Conservation (phyloP, 208 protist species). For the Leishmania tarentolae region DNA sequence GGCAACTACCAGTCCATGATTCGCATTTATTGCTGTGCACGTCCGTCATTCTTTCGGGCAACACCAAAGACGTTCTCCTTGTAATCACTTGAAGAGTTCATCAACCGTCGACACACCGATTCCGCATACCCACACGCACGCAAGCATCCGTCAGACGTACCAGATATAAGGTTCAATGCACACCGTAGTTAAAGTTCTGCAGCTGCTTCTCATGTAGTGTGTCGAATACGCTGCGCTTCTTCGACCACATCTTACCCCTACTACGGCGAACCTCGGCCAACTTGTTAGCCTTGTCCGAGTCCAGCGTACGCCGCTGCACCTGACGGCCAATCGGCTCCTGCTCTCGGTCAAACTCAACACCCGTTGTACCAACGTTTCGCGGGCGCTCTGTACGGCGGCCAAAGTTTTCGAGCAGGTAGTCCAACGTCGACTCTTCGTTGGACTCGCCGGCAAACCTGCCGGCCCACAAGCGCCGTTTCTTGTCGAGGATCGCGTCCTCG, state of each 20-base stretch:
- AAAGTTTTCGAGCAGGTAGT: slow-evolving; percentile 93
- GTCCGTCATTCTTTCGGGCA: not conserved
- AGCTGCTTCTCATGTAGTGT: slow-evolving; percentile 87
- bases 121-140: not conserved
- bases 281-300: slow-evolving; percentile 83
- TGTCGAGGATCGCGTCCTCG: slow-evolving; percentile 84
- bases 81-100: not conserved
- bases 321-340: slow-evolving; percentile 91
- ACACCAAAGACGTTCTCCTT: not conserved
- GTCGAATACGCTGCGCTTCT: slow-evolving; percentile 86
- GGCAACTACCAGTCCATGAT: not conserved
- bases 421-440: slow-evolving; percentile 86
- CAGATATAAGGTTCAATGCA: slow-evolving; percentile 39
- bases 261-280: slow-evolving; percentile 74
- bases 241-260: slow-evolving; percentile 82
- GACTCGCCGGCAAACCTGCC: slow-evolving; percentile 81
- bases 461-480: slow-evolving; percentile 79
- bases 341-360: slow-evolving; percentile 90
- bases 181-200: slow-evolving; percentile 83
- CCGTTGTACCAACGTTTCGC: slow-evolving; percentile 71
- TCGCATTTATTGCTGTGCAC: not conserved
- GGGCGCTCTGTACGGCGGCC: slow-evolving; percentile 69
- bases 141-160: not conserved
- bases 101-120: not conserved
- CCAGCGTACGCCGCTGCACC: slow-evolving; percentile 87